These are phyloP conservation scores for Phytophthora tubulina DNA, from an alignment of 352 stramenopile genomes.

Conservation along the genomic window DNA sequence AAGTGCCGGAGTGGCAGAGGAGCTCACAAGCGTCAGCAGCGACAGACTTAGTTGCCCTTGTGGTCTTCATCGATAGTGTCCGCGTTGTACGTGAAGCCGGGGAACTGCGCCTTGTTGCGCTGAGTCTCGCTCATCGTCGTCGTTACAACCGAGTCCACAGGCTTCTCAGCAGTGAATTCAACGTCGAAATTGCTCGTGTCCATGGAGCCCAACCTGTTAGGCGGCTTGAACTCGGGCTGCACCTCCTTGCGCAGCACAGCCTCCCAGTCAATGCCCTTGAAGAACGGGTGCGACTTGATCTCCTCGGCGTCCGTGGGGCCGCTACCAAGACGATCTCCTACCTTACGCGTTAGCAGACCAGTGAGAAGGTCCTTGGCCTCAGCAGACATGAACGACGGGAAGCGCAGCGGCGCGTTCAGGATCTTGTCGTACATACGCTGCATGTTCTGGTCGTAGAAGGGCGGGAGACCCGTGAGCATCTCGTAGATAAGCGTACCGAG, in stretches of 20 bases:
- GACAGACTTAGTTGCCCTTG: slow-evolving; percentile 73
- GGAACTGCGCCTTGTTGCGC: slow-evolving; percentile 92
- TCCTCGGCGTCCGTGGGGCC: slow-evolving; percentile 90
- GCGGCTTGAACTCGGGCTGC: slow-evolving; percentile 93
- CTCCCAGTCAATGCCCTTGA: slow-evolving; percentile 94
- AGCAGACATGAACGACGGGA: slow-evolving; percentile 92
- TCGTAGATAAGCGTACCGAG: slow-evolving; percentile 96
- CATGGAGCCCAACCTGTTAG: slow-evolving; percentile 88
- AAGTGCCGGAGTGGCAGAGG: slow-evolving; percentile 38
- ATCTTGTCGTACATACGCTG: slow-evolving; percentile 97
- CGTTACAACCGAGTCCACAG: slow-evolving; percentile 92
- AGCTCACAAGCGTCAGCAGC: slow-evolving; percentile 24
- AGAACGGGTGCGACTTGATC: slow-evolving; percentile 95
- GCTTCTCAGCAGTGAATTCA: slow-evolving; percentile 94
- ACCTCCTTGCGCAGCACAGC: slow-evolving; percentile 89
- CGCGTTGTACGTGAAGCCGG: slow-evolving; percentile 91
- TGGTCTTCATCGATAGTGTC: slow-evolving; percentile 90
- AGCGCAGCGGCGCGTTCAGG: slow-evolving; percentile 89
- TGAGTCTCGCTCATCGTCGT: slow-evolving; percentile 92
- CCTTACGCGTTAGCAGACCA: slow-evolving; percentile 89
- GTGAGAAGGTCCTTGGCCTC: slow-evolving; percentile 90
- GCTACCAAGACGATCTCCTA: slow-evolving; percentile 88
- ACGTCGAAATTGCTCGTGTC: slow-evolving; percentile 96
- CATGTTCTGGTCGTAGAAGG: slow-evolving; percentile 96
- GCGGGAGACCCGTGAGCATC: slow-evolving; percentile 92